Base-by-base conservation (phyloP, 2,329 filamentous ascomycete genomes). In the Amylocarpus encephaloides region DNA sequence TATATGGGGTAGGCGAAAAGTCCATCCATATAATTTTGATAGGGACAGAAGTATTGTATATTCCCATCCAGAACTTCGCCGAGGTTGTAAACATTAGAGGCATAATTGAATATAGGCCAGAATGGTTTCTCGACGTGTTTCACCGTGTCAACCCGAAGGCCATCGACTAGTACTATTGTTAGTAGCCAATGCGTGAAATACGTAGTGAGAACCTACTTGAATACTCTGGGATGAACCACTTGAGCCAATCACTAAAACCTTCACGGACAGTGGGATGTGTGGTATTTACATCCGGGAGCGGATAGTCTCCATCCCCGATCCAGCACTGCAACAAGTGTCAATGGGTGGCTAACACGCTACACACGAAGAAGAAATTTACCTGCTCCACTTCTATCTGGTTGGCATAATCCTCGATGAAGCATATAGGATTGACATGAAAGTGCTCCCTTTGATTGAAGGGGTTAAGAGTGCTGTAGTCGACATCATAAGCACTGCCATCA, bases 1-100 rank as follows among this genome's bases (percentile, higher is more conserved):
- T 52, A 58, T 15, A 53, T 36, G 15, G 54, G 52, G 10, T 57
- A 57, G 22, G 46, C 50, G 1, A 55, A 38, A 10, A 57, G 29
- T 5, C 55, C 53, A 39, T 49, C 46, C n/a, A 54, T 52, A 7
- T 48, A 50, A 11, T 56, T 43, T 30, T 56, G 51, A 26, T 58
- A 58, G 10, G 43, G 40, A 38, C 55, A 58, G 22, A 22, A 70
- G 69, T 69, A 82, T 71, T 64, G 54, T 1, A 75, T 70, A 54
- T 75, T 67, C 29, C 77, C 78, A 34, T 78, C 68, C 38, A 73
- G 74, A 2, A 83, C 79, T 59, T 85, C 81, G 4, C 81, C 80
- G n/a, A 82, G 70, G 3, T 72, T 70, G 63, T 79, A 84, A 2
- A 82, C 75, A 3, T 77, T 79, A 0, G 78, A 70, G 0, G 76